Evolutionary conservation across 148 eudicot species (phyloP), one percentile per base, ranked within the genome.

Genomic region (Nepenthes mirabilis): DNA sequence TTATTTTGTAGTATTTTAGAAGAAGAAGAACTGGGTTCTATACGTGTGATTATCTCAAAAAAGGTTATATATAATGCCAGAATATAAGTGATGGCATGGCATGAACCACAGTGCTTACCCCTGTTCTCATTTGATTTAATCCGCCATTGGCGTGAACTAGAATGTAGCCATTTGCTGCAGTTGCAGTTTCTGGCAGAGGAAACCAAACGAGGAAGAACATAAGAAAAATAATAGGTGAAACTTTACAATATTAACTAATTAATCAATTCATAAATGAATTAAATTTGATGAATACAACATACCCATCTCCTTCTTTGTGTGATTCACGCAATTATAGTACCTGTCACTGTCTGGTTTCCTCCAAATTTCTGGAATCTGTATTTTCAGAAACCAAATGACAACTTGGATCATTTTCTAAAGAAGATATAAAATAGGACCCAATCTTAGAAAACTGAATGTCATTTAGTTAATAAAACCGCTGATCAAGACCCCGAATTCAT

Each of bases 141-240:
- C 89, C 89, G 1, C 89, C 89, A 58, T 81, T 84, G 1, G 89
- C 83, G 57, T 84, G 77, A 52, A 78, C 73, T 5, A 69, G 73
- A 60, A 84, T 47, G 55, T 84, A 84, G 8, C 89, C 89, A 72
- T 80, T 70, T 14, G 68, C 64, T 13, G 55, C 36, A 6, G 40
- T 14, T 14, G 34, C 5, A 33, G 65, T 60, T 2, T 62, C 80
- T 78, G 68, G 53, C 47, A 45, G 58, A 54, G 23, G 2, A 52
- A 12, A 40, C 1, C 6, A 33, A 14, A 36, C 48, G 1, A 47
- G 12, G 9, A 5, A 55, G 5, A 43, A 3, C 12, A 57, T 9
- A 37, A 57, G 35, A 11, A 23, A 11, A 47, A 47, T 14, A 33
- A 50, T 2, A 33, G 34, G 7, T 36, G 14, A 32, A 9, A 6